A percentile compares a stretch with the other conserved stretches of the same genome.
Conservation (phyloP, 306 rosid species). For the Vigna radiata region DNA sequence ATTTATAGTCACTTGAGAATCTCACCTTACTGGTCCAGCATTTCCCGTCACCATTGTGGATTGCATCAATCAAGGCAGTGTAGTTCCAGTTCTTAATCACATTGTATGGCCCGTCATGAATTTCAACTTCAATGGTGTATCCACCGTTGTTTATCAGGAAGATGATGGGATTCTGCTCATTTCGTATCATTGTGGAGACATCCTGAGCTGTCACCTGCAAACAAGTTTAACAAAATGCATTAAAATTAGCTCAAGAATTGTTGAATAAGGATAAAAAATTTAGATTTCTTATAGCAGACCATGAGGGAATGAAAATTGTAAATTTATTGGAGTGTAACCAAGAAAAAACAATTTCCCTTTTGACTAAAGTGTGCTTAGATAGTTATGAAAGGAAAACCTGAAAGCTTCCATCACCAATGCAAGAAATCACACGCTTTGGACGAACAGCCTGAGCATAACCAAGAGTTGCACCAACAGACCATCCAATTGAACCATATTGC, state of each 20-base stretch:
- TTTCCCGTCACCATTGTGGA: conserved; percentile 75
- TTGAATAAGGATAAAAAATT: not conserved
- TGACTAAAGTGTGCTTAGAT: not conserved
- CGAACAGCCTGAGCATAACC: conserved; percentile 72
- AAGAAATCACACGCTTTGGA: conserved; percentile 61
- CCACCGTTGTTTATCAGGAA: conserved; percentile 78
- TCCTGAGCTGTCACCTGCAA: conserved; percentile 71
- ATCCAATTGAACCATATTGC: conserved; percentile 76
- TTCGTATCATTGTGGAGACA: conserved; percentile 69
- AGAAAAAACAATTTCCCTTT: not conserved
- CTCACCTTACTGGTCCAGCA: conserved; percentile 78
- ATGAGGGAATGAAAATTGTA: no score
- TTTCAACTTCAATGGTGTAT: conserved; percentile 75
- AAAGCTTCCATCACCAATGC: conserved; percentile 76
- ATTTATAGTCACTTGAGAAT: not conserved
- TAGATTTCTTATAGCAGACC: no score
- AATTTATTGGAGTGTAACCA: not conserved
- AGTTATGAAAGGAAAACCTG: conserved; percentile 53
- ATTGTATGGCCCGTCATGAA: conserved; percentile 76
- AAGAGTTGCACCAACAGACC: conserved; percentile 78
- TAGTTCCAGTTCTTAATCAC: conserved; percentile 79
- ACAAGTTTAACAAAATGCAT: not conserved
- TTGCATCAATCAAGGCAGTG: conserved; percentile 66
- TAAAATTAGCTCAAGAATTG: not conserved
- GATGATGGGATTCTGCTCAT: conserved; percentile 59